These are phyloP conservation scores for Botrytis tulipae DNA, from an alignment of 2,329 filamentous ascomycete species.

Conservation along the genomic window DNA sequence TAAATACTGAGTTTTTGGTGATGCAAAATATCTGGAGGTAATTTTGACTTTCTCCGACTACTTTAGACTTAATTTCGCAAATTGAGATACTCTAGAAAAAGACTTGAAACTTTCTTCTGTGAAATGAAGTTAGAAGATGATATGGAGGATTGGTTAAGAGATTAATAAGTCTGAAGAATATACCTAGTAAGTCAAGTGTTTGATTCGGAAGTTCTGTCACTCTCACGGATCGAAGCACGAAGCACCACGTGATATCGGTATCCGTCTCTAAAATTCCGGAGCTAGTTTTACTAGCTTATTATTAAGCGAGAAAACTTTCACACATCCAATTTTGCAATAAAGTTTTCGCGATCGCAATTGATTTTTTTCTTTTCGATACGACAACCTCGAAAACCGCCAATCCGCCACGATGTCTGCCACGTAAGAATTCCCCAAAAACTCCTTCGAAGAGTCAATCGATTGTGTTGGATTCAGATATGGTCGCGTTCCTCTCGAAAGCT, in stretches of 20 bases:
- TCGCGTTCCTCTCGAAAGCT: slow-evolving; percentile 74
- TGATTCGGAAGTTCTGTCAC: not conserved
- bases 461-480: slow-evolving; percentile 51
- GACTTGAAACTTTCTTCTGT: not conserved
- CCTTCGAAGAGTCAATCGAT: slow-evolving; percentile 33
- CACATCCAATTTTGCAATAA: slow-evolving; percentile 11
- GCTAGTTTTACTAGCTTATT: not conserved
- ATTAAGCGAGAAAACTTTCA: slow-evolving; percentile 15
- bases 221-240: no score
- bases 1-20: not conserved
- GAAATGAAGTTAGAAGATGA: not conserved
- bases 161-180: slow-evolving; percentile 46
- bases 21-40: not conserved
- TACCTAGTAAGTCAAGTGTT: slow-evolving; percentile 46
- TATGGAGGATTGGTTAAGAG: slow-evolving; percentile 49
- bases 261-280: not conserved
- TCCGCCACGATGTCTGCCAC: slow-evolving; percentile 54
- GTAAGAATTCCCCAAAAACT: slow-evolving; percentile 31
- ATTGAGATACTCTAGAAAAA: not conserved
- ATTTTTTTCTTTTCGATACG: slow-evolving; percentile 25
- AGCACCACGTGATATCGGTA: not conserved
- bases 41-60: not conserved
- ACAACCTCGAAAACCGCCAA: slow-evolving; percentile 42
- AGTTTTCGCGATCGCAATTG: not conserved
- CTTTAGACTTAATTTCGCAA: not conserved